Base-by-base conservation (phyloP, 805 yeast species). In the Scheffersomyces amazonensis region DNA sequence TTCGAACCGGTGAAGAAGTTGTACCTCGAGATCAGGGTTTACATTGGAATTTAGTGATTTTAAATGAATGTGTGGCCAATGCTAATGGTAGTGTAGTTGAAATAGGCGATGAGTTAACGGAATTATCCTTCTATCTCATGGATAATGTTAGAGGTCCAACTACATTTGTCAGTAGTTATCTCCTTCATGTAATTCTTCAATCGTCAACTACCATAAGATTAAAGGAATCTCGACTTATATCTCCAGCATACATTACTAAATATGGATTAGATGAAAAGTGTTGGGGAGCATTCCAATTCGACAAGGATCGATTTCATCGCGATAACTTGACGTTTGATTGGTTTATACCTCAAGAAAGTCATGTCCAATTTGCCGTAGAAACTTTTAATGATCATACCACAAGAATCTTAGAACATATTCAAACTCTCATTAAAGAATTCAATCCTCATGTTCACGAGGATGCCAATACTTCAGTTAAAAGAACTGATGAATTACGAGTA, bases 221-320 rank as follows among this genome's bases (percentile, higher is more conserved):
- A 2, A 55, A 61, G 15, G 89, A 84, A 46, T 68, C 70, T 40
- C 66, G 81, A 32, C 61, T 79, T 37, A 72, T 76, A 39, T 69
- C 77, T 34, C 75, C 79, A 28, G 69, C 53, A 8, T 72, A 73
- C 46, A 43, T 58, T 3, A 41, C 47, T 3, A 54, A 60, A 12
- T 47, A 64, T 46, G 73, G 68, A 1, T 59, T 73, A 9, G 62
- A 60, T 29, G 79, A 72, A 35, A 69, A 69, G 16, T 73, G 81
- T 41, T 86, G 95, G 95, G 95, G 95, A 32, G 88, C 80, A 0
- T 72, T 76, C 41, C 88, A 83, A 47, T 78, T 81, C 48, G 76
- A 74, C 43, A 60, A 68, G 0, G 50, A 58, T 15, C 67, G 87
- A 44, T 78, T 81, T 37, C 53, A 68, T 1, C 39, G 51, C 10